phyloP scores from a whole-genome alignment of 129 eudicot species.

The Flaveria sonorensis region DNA sequence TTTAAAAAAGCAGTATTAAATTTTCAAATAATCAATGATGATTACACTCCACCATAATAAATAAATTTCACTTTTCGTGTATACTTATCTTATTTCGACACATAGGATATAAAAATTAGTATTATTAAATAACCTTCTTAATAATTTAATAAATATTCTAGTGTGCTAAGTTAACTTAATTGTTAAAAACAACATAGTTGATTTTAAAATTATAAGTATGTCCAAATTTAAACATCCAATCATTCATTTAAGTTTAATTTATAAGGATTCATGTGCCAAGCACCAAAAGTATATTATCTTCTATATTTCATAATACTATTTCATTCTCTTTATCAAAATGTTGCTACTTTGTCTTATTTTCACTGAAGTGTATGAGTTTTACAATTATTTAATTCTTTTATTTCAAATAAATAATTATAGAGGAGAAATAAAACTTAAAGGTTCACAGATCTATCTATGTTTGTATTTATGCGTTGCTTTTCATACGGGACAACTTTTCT shows the following conservation, averaged over 20 bases:
- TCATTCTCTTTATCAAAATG: not conserved
- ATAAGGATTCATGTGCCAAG: not conserved
- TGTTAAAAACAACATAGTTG: not conserved
- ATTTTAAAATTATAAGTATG: not conserved
- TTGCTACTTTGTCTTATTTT: not conserved
- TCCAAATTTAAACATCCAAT: not conserved
- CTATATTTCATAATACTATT: not conserved
- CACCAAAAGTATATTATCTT: not conserved
- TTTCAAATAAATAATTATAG: not conserved
- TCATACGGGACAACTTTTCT: too few relatives aligned
- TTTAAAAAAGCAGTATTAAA: not conserved
- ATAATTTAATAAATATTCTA: not conserved
- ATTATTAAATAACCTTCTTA: not conserved
- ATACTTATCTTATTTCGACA: not conserved
- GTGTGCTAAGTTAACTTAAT: conserved; percentile 17
- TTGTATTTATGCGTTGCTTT: too few relatives aligned
- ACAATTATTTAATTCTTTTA: not conserved
- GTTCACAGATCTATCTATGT: too few relatives aligned
- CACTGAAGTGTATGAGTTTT: not conserved
- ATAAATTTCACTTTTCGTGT: not conserved
- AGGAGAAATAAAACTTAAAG: not conserved
- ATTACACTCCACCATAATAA: conserved; percentile 5
- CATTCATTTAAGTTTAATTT: not conserved
- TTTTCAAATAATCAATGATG: not conserved
- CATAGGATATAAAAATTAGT: conserved; percentile 6